Evolutionary conservation across 306 rosid genomes (phyloP).

Genomic region (Hippophae rhamnoides): DNA sequence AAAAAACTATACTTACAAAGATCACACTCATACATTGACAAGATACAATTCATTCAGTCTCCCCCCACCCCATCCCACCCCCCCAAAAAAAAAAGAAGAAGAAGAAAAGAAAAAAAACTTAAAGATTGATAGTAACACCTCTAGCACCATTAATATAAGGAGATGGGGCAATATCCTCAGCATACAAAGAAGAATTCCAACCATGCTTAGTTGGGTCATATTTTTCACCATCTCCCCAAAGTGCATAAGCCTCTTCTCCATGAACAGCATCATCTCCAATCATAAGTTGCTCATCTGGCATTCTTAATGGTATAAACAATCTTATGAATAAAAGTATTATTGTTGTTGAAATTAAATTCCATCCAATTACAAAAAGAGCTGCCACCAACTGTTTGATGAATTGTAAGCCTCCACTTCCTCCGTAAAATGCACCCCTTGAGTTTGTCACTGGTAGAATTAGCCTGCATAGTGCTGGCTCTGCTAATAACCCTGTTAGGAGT

Average conservation of each 20-base stretch:
- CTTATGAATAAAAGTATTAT: slow-evolving; percentile 55
- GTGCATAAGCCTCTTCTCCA: slow-evolving; percentile 95
- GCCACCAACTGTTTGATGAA: slow-evolving; percentile 73
- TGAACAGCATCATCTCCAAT: slow-evolving; percentile 95
- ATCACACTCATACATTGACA: too few relatives aligned
- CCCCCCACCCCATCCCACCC: too few relatives aligned
- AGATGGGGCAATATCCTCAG: slow-evolving; percentile 25
- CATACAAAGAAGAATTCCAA: slow-evolving; percentile 14
- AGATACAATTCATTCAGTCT: not conserved
- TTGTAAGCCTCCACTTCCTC: slow-evolving; percentile 57
- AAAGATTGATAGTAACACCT: slow-evolving; percentile 72
- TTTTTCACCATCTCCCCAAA: slow-evolving; percentile 97
- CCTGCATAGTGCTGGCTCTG: slow-evolving; percentile 75
- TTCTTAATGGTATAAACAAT: slow-evolving; percentile 64
- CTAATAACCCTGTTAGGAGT: slow-evolving; percentile 76
- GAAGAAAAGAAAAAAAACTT: not conserved
- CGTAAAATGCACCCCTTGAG: slow-evolving; percentile 79
- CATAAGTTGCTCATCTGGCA: slow-evolving; percentile 71
- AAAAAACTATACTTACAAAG: too few relatives aligned
- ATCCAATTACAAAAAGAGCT: slow-evolving; percentile 55
- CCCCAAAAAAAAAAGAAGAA: not conserved
- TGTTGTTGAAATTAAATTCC: slow-evolving; percentile 87
- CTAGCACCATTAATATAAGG: slow-evolving; percentile 86
- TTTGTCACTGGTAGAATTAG: slow-evolving; percentile 37
- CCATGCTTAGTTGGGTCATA: slow-evolving; percentile 80